Evolutionary conservation across 75 land plant species (phyloP).

Genomic region (Larix kaempferi): DNA sequence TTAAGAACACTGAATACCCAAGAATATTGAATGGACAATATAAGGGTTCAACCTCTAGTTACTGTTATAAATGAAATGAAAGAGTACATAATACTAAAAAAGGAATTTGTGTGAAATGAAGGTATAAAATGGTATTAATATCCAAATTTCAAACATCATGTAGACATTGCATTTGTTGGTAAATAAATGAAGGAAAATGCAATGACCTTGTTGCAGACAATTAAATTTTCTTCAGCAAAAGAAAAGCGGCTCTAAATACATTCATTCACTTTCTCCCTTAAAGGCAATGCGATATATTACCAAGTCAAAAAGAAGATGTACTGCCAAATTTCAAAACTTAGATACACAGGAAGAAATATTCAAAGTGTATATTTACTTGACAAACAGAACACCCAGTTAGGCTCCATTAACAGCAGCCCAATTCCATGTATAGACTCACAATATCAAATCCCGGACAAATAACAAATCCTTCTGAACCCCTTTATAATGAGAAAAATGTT

Average conservation of each 20-base stretch:
- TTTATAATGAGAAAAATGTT: not conserved
- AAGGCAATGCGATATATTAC: too few relatives aligned
- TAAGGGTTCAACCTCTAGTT: not conserved
- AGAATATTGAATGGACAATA: too few relatives aligned
- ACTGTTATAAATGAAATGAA: not conserved
- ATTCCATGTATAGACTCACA: constrained; percentile 25
- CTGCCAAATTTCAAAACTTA: too few relatives aligned
- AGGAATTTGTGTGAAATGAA: not conserved
- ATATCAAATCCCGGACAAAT: constrained; percentile 30
- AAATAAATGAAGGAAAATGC: too few relatives aligned
- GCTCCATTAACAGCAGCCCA: not conserved
- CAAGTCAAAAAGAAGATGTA: too few relatives aligned
- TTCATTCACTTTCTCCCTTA: too few relatives aligned
- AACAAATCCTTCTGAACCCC: constrained; percentile 22
- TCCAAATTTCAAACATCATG: not conserved
- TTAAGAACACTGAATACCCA: not conserved
- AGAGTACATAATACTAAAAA: not conserved
- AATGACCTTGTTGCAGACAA: too few relatives aligned
- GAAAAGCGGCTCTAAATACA: too few relatives aligned
- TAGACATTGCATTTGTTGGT: not conserved
- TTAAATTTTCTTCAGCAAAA: too few relatives aligned
- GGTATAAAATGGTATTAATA: not conserved
- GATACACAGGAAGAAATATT: too few relatives aligned
- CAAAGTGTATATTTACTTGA: too few relatives aligned
- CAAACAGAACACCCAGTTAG: too few relatives aligned